Base-by-base conservation (phyloP, 1,284 basidiomycete species). In the Ganoderma lingzhi region DNA sequence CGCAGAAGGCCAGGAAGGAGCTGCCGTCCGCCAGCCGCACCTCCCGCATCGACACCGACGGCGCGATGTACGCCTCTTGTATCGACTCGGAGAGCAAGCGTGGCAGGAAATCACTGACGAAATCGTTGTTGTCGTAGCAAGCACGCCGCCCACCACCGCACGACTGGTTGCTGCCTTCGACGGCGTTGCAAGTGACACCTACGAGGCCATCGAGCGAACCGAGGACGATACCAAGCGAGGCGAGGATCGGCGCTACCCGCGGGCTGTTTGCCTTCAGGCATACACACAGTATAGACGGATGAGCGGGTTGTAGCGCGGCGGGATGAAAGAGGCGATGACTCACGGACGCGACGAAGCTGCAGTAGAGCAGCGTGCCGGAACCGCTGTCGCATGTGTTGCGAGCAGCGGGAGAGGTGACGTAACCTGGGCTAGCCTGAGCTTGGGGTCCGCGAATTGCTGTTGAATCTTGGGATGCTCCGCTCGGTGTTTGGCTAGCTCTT, bases 401-500 rank as follows among this genome's bases (percentile, higher is more conserved):
- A 6, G 23, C 48, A 51, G 48, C 23, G 48, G 28, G 48, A 28
- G 48, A 51, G 1, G 48, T 12, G 48, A 12, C 0, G 94, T 94
- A 28, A 99, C 93, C 8, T 88, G 86, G 6, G 93, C 88, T 37
- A 99, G 82, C 6, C 94, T 95, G 66, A 97, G 90, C 82, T 99
- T 99, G 73, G 99, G 82, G 80, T 99, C 97, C 0, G 96, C 93
- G 78, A 99, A 99, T 78, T 98, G 95, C 74, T 93, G 91, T 76
- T 96, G 94, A 66, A 97, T 94, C 80, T 96, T 96, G 1, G 96
- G 96, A 19, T 92, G 87, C 76, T 96, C 93, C 0, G 90, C 87
- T 42, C 94, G 90, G 71, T 89, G 87, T 75, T 91, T 91, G 1
- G 87, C 89, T 41, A 93, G 82, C 79, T 95, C 93, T 37, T 84